Evolutionary conservation across 2,329 filamentous ascomycete genomes (phyloP).

Genomic region (Elsinoe batatas): DNA sequence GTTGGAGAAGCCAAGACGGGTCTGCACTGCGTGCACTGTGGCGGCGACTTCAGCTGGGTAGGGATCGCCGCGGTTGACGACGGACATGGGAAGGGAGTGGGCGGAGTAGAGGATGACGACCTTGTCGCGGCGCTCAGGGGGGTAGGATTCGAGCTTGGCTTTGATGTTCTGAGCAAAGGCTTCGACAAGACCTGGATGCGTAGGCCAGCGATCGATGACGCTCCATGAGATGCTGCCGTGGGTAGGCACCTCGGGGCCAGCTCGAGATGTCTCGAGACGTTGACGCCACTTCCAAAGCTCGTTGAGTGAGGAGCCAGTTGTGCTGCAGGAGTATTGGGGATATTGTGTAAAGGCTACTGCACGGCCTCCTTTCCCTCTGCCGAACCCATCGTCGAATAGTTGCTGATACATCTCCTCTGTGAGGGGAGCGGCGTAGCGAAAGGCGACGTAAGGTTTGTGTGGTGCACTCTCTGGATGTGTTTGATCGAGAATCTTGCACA

Average conservation of each 20-base stretch:
- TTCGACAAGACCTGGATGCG: slow-evolving; percentile 80
- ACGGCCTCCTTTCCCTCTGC: slow-evolving; percentile 76
- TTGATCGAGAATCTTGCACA: slow-evolving; percentile 93
- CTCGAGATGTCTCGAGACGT: slow-evolving; percentile 68
- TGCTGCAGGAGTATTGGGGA: slow-evolving; percentile 96
- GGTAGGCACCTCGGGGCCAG: slow-evolving; percentile 39
- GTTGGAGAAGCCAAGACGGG: slow-evolving; percentile 75
- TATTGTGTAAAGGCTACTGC: slow-evolving; percentile 98
- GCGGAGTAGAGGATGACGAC: slow-evolving; percentile 89
- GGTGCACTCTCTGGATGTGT: slow-evolving; percentile 88
- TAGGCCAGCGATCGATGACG: slow-evolving; percentile 95
- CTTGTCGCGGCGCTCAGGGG: slow-evolving; percentile 64
- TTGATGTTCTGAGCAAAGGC: slow-evolving; percentile 91
- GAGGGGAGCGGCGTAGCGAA: slow-evolving; percentile 85
- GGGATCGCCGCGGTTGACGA: slow-evolving; percentile 90
- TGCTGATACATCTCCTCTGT: slow-evolving; percentile 88
- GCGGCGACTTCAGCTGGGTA: slow-evolving; percentile 94
- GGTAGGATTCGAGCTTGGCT: slow-evolving; percentile 72
- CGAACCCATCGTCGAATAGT: slow-evolving; percentile 81
- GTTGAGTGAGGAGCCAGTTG: slow-evolving; percentile 89
- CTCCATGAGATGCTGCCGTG: slow-evolving; percentile 80
- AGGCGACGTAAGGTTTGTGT: slow-evolving; percentile 95
- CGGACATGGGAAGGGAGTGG: slow-evolving; percentile 92
- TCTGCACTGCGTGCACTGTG: slow-evolving; percentile 95
- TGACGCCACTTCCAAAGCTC: slow-evolving; percentile 97